Evolutionary conservation across 2,329 filamentous ascomycete genomes (phyloP).

Genomic region (Beauveria australis): DNA sequence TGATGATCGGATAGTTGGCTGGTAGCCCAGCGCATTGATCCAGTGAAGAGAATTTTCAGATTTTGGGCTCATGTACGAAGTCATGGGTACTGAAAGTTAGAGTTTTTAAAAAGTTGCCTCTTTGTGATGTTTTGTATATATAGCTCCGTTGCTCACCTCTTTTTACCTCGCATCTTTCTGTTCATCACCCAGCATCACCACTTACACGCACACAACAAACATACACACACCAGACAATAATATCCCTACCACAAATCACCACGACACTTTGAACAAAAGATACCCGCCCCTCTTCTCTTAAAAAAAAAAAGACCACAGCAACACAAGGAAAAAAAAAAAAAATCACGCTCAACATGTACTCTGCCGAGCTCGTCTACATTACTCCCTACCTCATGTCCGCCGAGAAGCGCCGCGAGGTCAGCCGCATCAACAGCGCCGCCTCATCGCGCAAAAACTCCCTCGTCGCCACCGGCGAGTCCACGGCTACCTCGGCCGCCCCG

Average conservation of each 20-base stretch:
- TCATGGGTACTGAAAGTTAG: too few relatives aligned
- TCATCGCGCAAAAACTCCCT: constrained; percentile 9
- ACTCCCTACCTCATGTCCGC: constrained; percentile 10
- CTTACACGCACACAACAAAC: constrained; percentile 1
- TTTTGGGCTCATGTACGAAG: neutral
- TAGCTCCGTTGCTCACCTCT: neutral
- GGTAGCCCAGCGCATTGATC: neutral
- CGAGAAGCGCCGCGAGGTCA: neutral
- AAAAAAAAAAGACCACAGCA: neutral
- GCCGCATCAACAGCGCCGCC: constrained; percentile 9
- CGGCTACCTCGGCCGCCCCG: neutral
- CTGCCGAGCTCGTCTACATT: constrained; percentile 11
- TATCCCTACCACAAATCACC: neutral
- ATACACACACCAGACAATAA: neutral
- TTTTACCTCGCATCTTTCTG: neutral
- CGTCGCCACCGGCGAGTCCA: neutral
- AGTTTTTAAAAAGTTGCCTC: neutral
- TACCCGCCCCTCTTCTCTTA: neutral
- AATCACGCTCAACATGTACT: constrained; percentile 2
- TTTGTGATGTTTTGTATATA: constrained; percentile 7
- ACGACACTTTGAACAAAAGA: neutral
- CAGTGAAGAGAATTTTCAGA: neutral
- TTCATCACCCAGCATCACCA: constrained; percentile 8
- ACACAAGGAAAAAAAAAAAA: neutral
- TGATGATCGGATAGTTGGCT: constrained; percentile 2